Conservation (phyloP, 768 basidiomycete genomes). For the Pulveroboletus sp. region DNA sequence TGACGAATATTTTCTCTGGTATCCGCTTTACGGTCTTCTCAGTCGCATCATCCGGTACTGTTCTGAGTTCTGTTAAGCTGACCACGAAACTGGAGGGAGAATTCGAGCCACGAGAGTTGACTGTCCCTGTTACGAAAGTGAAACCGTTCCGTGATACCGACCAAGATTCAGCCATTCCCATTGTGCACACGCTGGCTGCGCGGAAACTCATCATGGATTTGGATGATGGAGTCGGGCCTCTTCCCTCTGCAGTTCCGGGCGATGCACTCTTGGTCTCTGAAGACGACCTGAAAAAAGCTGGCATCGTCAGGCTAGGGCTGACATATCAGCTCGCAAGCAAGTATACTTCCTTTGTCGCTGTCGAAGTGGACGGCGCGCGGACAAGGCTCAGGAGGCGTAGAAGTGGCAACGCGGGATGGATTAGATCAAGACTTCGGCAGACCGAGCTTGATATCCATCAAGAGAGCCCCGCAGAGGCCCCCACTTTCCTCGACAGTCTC, state of each 20-base stretch:
- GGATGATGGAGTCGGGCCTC: constrained; percentile 33
- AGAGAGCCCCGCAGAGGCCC: background rate
- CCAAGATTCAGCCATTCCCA: constrained; percentile 18
- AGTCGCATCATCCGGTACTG: constrained; percentile 16
- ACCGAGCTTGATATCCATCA: background rate
- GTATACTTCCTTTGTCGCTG: constrained; percentile 54
- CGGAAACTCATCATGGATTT: constrained; percentile 51
- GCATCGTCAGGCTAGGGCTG: constrained; percentile 47
- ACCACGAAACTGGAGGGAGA: constrained; percentile 25
- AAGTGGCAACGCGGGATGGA: constrained; percentile 5
- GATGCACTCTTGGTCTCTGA: constrained; percentile 25
- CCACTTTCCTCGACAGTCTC: constrained; percentile 18
- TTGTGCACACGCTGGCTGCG: constrained; percentile 53
- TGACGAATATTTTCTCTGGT: constrained; percentile 32
- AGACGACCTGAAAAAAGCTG: constrained; percentile 37
- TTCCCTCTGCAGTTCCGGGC: constrained; percentile 26
- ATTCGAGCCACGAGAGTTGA: constrained; percentile 10
- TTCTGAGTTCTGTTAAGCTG: constrained; percentile 29
- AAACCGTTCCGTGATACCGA: constrained; percentile 17
- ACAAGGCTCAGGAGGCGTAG: constrained; percentile 5
- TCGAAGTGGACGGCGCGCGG: constrained; percentile 34
- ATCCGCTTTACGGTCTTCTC: constrained; percentile 34
- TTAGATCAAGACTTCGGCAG: constrained; percentile 14
- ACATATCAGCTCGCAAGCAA: constrained; percentile 48
- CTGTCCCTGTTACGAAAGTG: constrained; percentile 21